Evolutionary conservation across 768 basidiomycete species (phyloP).

Genomic region (Cystoderma amianthinum): DNA sequence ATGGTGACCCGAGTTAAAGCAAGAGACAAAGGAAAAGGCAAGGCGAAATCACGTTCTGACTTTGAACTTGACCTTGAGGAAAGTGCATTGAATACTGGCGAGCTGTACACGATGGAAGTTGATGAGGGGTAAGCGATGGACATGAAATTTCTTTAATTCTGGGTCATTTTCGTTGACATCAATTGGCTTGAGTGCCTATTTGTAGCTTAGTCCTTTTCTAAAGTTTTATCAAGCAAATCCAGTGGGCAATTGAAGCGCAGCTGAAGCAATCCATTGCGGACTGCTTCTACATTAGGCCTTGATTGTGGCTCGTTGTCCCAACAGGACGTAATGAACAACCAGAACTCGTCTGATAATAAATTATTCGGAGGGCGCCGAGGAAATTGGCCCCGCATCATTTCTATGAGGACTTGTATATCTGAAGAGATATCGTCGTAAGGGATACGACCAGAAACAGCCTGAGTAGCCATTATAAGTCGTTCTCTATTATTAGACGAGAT

Average conservation of each 20-base stretch:
- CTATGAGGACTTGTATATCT: conserved; percentile 1
- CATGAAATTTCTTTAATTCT: no score
- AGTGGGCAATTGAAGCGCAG: no score
- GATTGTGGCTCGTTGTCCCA: conserved; percentile 3
- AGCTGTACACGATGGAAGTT: not conserved
- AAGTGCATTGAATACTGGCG: no score
- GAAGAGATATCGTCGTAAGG: conserved; percentile 1
- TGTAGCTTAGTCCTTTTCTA: no score
- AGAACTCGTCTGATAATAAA: conserved; percentile 1
- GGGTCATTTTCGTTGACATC: no score
- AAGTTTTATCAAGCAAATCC: no score
- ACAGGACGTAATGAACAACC: conserved; percentile 1
- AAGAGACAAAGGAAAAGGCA: not conserved
- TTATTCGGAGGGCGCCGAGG: conserved; percentile 2
- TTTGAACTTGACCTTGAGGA: not conserved
- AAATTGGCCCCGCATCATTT: conserved; percentile 2
- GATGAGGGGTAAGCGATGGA: not conserved
- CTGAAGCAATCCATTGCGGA: not conserved
- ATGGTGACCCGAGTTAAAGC: not conserved
- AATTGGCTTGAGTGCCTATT: no score
- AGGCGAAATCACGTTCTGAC: not conserved
- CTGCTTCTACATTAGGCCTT: not conserved
- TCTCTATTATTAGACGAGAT: no score
- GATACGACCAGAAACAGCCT: conserved; percentile 3
- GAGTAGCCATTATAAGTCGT: no score